Evolutionary conservation across 2,329 filamentous ascomycete species (phyloP).

Genomic region (Stemphylium vesicarium): DNA sequence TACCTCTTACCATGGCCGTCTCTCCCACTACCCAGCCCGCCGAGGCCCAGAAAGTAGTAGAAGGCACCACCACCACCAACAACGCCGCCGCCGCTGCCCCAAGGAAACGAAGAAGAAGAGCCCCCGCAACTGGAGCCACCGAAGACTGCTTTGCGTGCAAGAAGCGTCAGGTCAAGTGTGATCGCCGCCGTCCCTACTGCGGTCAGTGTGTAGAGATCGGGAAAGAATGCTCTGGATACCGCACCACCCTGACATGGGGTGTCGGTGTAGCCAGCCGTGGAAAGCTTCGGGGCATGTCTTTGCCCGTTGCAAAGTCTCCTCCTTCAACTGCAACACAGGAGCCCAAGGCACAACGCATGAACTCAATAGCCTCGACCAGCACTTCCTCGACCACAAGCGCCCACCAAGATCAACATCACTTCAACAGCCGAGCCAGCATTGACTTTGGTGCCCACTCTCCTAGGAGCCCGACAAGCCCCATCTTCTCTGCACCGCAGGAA

Average conservation of each 20-base stretch:
- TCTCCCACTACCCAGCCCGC: conserved; percentile 41
- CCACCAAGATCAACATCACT: conserved; percentile 35
- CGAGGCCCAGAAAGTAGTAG: conserved; percentile 41
- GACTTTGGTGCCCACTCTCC: conserved; percentile 45
- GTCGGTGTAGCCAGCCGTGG: conserved; percentile 94
- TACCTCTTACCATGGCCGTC: conserved; percentile 39
- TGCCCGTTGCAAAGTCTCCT: conserved; percentile 64
- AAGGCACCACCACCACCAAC: conserved; percentile 33
- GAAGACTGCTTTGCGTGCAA: conserved; percentile 96
- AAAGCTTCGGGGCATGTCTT: conserved; percentile 86
- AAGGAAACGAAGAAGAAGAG: conserved; percentile 80
- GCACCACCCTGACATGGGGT: conserved; percentile 95
- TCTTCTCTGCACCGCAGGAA: conserved; percentile 46
- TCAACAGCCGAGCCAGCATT: conserved; percentile 39
- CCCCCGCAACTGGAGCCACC: conserved; percentile 83
- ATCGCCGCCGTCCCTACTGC: conserved; percentile 91
- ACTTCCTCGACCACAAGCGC: conserved; percentile 26
- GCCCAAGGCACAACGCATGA: conserved; percentile 34
- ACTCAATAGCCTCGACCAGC: conserved; percentile 28
- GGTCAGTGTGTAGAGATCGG: conserved; percentile 91
- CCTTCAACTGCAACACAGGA: conserved; percentile 36
- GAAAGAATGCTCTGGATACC: conserved; percentile 94
- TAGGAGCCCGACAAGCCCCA: conserved; percentile 45
- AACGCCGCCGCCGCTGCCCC: conserved; percentile 42
- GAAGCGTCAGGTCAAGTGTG: conserved; percentile 83